Evolutionary conservation across 2,329 filamentous ascomycete genomes (phyloP), one percentile per base, ranked within the genome.

Genomic region (Taxawa tesnikishii): DNA sequence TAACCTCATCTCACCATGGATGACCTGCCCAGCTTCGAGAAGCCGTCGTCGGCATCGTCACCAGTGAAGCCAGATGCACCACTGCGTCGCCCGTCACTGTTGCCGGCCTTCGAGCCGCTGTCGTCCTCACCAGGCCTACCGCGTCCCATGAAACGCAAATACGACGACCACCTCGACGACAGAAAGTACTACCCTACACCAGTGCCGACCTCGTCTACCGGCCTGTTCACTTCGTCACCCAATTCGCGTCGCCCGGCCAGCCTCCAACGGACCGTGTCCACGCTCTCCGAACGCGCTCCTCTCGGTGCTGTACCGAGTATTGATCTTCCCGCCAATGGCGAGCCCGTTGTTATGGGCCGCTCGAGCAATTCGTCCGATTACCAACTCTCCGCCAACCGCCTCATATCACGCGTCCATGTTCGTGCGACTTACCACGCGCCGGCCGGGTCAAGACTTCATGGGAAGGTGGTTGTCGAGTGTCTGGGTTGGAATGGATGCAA

Each of bases 281-380:
- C 66, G 34, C 61, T 75, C 36, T 80, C 82, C 3, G 85, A 93
- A 62, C 80, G 90, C 49, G 75, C 75, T 46, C 90, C 90, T 25
- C 70, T 98, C 31, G 79, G 79, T 32, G 73, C 80, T 31, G 77
- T 98, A 31, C 84, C 85, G n/a, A 75, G 77, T 14, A 67, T 96
- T 41, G 74, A 83, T 53, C 72, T 96, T 12, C 76, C 78, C 33
- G 79, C 77, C 43, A 83, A 81, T 58, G 87, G 88, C 41, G 83
- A 93, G 47, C 64, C 75, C 10, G 61, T 94, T 19, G 69, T 80
- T 39, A 90, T 98, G 79, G 90, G 90, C 41, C 75, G 90, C 43
- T 94, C 87, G 5, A 94, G 83, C 61, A 88, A 84, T 58, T 93
- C 87, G 10, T 93, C 85, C n/a, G 77, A 94, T 52, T 90, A 88